Base-by-base conservation (phyloP, 495 filamentous ascomycete species). In the Aspergillus coremiiformis region DNA sequence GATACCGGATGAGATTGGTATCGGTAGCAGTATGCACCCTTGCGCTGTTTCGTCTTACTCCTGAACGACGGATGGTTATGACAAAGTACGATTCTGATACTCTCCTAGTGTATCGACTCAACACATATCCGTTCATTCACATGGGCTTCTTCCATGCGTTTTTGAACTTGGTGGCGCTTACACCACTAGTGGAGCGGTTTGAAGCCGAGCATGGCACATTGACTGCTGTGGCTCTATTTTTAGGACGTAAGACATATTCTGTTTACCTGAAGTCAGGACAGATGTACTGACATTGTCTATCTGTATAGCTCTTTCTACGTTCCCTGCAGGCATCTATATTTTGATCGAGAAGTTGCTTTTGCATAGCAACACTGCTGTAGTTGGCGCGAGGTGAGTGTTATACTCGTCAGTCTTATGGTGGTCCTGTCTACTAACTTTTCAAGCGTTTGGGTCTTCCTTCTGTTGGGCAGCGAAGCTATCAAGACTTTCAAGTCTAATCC, bases 161-260 rank as follows among this genome's bases (percentile, higher is more conserved):
- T 24, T 64, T 96, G 59, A 96, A 96, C 67, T 62, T 86, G 37
- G 15, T 95, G 42, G 85, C 90, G 4, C 68, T 96, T 52, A 82
- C 82, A 10, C 93, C 93, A 14, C 71, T 98, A 42, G 63, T 97
- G 56, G 91, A 96, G 67, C 78, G 90, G 42, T 98, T 97, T 65
- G 93, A 98, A 70, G 75, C 82, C n/a, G 92, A 95, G 62, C 78
- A 93, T 71, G 93, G 93, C 22, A 96, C 91, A n/a, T 72, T 96
- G 58, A 84, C 86, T 22, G 82, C 89, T 17, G 59, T 92, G 43
- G 79, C 86, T 30, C 74, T 97, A 58, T 94, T 97, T 66, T 76
- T 90, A 56, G 94, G 93, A 44, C 89, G 90, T 95, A 76, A 74
- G 90, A 83, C 29, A 20, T 45, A 0, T 43, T 54, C 50, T 11